A percentile compares a stretch with the other conserved stretches of the same genome.
phyloP scores from a whole-genome alignment of 306 rosid genomes.

The Spatholobus suberectus region DNA sequence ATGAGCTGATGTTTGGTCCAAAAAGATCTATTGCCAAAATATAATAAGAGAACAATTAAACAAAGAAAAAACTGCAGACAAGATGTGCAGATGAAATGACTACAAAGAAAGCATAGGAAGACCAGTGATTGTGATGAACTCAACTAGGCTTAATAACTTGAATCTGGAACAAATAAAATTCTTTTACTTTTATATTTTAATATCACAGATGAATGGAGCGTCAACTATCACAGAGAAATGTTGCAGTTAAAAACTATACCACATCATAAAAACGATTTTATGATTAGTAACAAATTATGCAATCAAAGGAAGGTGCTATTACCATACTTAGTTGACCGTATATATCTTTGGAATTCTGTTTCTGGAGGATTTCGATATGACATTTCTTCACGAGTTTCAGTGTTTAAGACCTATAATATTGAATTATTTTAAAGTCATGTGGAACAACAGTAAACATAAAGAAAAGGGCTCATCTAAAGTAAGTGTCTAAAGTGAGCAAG shows the following conservation, averaged over 20 bases:
- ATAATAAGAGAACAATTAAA: constrained; percentile 6
- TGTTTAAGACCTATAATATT: constrained; percentile 58
- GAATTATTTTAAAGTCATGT: constrained; percentile 33
- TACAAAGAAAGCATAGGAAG: not conserved
- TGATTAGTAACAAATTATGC: constrained; percentile 29
- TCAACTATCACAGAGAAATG: not conserved
- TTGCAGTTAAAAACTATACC: not conserved
- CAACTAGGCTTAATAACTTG: constrained; percentile 16
- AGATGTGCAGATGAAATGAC: constrained; percentile 4
- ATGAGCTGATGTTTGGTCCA: constrained; percentile 32
- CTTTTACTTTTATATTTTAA: not conserved
- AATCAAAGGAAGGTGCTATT: constrained; percentile 39
- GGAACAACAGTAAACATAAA: constrained; percentile 26
- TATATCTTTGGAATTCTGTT: constrained; percentile 89
- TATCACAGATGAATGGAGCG: constrained; percentile 28
- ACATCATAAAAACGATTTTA: not conserved
- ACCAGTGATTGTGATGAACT: constrained; percentile 18
- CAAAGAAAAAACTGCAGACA: not conserved
- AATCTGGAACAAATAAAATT: not conserved
- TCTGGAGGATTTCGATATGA: constrained; percentile 68
- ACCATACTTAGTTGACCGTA: constrained; percentile 83
- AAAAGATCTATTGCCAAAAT: constrained; percentile 20
- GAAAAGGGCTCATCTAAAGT: constrained; percentile 10
- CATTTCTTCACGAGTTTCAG: constrained; percentile 72
- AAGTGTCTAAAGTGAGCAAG: constrained; percentile 27